Evolutionary conservation across 768 basidiomycete genomes (phyloP), one percentile per base, ranked within the genome.

Genomic region (Cystobasidium onofrii): DNA sequence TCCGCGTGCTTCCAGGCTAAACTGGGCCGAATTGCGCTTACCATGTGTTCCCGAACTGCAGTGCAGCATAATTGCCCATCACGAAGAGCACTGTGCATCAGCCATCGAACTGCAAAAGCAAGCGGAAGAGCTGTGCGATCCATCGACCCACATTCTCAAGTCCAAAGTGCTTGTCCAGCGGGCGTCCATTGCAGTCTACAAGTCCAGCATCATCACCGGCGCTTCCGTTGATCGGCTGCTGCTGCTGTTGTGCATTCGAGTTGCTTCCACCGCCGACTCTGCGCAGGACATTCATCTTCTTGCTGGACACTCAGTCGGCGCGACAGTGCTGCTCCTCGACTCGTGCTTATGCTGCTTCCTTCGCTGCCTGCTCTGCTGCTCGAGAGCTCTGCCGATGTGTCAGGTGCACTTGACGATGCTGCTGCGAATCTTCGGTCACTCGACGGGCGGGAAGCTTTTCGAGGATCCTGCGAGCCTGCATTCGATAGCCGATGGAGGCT

Each of bases 31-130:
- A 15, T 39, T 39, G 39, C 39, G 39, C 69, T 29, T 31, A 71
- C 69, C 69, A 71, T n/a, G 69, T 71, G 69, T 71, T 71, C 33
- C 69, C 69, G 36, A 71, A 71, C 69, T 71, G 44, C 55, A 50
- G 20, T n/a, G 34, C 29, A 71, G 1, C 15, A 34, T 9, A 3
- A 67, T 18, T 34, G 36, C 6, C 3, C 15, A 18, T 25, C 27
- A 60, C 4, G 23, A 27, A 54, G 3, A n/a, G 50, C 43, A 39
- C 12, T 18, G 31, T 9, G 17, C 39, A 18, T 39, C 36, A 27
- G 18, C 34, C 9, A 43, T 6, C 63, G 15, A 27, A 12, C n/a
- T 18, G 27, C 54, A 60, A 23, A 9, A 36, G 12, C n/a, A 33
- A 34, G n/a, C 23, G n/a, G n/a, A n/a, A n/a, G n/a, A n/a, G n/a